Base-by-base conservation (phyloP, 257 asterid species). In the Verbena officinalis region DNA sequence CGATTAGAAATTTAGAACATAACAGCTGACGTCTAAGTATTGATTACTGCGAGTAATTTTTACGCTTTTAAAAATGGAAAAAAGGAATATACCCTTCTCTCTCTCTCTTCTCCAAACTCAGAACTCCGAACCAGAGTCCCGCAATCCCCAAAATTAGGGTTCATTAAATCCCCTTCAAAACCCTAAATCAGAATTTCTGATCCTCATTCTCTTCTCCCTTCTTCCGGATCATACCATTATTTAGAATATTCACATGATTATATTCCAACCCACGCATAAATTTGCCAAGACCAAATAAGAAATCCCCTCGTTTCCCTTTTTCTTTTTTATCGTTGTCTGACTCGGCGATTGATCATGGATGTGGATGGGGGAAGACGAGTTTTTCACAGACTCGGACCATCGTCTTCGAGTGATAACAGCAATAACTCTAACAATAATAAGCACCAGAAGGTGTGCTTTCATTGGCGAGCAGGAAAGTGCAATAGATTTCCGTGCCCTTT, bases 381-480 rank as follows among this genome's bases (percentile, higher is more conserved):
- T 12, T 90, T 81, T 50, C 74, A 82, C 19, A 72, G 95, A 33
- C 77, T 85, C 4, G 96, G 97, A 0, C 90, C 84, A 9, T 86
- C 84, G 15, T 70, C 87, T 34, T 77, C 88, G 40, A 57, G 36
- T 54, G 83, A 81, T 34, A 77, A 50, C 72, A 59, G 63, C 60
- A 80, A 67, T 9, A 36, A 30, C 36, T 2, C 36, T 30, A 30
- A 27, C 27, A 78, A 42, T 27, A 76, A 74, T 62, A 62, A 65
- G 73, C 88, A 84, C 67, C 90, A 64, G 58, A 90, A 84, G 72
- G 96, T 94, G 5, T 94, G 98, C 55, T 79, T 49, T 72, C 69
- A 78, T 71, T 90, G 99, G 99, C 76, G 88, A 60, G 90, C 83
- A 56, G 99, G 99, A 1, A 86, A 83, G 85, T 94, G 99, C 73